Percentiles rank a stretch among this genome's conserved stretches.
These are phyloP conservation scores for Firmiana major DNA, from an alignment of 345 rosid genomes.

Conservation along the genomic window DNA sequence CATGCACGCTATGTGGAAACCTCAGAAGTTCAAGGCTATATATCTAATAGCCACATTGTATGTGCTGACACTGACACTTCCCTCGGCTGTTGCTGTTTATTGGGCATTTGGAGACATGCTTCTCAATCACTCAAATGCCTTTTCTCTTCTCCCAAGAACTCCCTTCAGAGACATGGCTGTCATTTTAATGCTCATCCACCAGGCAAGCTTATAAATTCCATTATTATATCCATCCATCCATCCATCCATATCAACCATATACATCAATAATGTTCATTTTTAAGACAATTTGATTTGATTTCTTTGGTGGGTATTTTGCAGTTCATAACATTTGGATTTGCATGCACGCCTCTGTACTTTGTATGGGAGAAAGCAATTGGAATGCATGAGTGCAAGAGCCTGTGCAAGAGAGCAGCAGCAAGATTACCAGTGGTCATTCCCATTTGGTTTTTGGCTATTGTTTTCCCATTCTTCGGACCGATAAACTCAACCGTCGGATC, in stretches of 20 bases:
- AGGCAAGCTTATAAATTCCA: slow-evolving; percentile 35
- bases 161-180: slow-evolving; percentile 88
- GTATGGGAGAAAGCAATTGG: slow-evolving; percentile 99
- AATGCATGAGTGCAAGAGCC: slow-evolving; percentile 89
- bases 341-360: slow-evolving; percentile 91
- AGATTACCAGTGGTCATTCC: slow-evolving; percentile 94
- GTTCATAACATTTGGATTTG: slow-evolving; percentile 96
- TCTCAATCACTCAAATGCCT: slow-evolving; percentile 92
- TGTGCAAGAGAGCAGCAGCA: slow-evolving; percentile 91
- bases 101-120: slow-evolving; percentile 99
- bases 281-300: too few species aligned
- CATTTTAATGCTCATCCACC: slow-evolving; percentile 91
- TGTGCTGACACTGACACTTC: slow-evolving; percentile 89
- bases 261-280: neutral
- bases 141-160: slow-evolving; percentile 76
- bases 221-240: neutral
- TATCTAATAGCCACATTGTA: slow-evolving; percentile 82
- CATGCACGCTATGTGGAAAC: slow-evolving; percentile 99
- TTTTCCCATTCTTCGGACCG: slow-evolving; percentile 98
- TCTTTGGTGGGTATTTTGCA: slow-evolving; percentile 18
- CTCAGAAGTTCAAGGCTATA: slow-evolving; percentile 93
- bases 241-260: neutral
- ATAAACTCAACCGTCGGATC: slow-evolving; percentile 97
- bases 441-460: slow-evolving; percentile 88
- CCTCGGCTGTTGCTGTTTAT: slow-evolving; percentile 87